Percentiles rank a stretch among this genome's conserved stretches.
Conservation (phyloP, 495 filamentous ascomycete genomes). For the Echria macrotheca region DNA sequence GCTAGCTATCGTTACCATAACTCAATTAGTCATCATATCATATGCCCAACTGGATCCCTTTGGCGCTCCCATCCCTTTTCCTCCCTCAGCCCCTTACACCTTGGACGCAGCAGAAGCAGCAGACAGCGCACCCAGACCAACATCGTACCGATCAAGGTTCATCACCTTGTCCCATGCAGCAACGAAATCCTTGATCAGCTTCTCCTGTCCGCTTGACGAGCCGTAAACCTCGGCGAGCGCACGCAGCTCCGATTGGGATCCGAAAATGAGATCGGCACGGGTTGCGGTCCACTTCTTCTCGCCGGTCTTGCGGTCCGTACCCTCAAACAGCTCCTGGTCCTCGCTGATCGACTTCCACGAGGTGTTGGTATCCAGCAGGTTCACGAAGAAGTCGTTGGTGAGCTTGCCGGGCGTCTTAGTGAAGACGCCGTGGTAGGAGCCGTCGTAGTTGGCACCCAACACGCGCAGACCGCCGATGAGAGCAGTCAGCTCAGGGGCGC, state of each 20-base stretch:
- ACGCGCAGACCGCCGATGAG: constrained; percentile 62
- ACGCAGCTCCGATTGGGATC: constrained; percentile 64
- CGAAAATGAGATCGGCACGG: constrained; percentile 64
- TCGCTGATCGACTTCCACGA: constrained; percentile 50
- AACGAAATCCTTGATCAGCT: constrained; percentile 66
- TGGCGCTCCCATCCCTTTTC: neutral
- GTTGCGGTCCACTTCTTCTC: constrained; percentile 62
- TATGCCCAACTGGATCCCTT: too few species aligned
- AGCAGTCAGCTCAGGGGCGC: constrained; percentile 61
- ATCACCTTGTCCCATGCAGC: constrained; percentile 66
- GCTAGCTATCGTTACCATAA: neutral
- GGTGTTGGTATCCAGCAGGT: constrained; percentile 61
- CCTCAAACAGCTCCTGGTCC: constrained; percentile 52
- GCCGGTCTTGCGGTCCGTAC: constrained; percentile 60
- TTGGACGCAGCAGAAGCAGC: neutral
- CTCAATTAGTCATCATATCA: neutral
- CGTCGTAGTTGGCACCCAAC: constrained; percentile 61
- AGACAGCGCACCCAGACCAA: neutral
- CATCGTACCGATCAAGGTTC: constrained; percentile 63
- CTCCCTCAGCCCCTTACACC: neutral
- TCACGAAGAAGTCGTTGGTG: constrained; percentile 72
- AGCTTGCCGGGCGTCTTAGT: constrained; percentile 58
- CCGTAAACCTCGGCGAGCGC: constrained; percentile 64
- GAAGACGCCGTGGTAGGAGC: constrained; percentile 56
- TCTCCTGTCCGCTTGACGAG: constrained; percentile 45